Evolutionary conservation across 2,329 filamentous ascomycete genomes (phyloP), one percentile per base, ranked within the genome.

Genomic region (Tothia fuscella): DNA sequence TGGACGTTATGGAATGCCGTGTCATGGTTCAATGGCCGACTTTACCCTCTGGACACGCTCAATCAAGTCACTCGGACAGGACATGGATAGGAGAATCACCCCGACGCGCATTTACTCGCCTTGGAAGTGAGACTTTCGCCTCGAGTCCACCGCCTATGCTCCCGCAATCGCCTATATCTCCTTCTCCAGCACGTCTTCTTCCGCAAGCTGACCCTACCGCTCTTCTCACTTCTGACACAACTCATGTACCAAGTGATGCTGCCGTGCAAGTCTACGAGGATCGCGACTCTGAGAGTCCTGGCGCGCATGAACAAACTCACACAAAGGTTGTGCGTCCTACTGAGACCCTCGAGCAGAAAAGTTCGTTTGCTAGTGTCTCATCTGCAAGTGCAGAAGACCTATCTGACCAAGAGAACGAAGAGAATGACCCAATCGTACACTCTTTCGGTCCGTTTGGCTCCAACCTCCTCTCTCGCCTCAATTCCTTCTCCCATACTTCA

Each of bases 1-100:
- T 98, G 48, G 88, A 96, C 59, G 87, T 96, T 31, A 86, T 94
- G 54, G 88, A 93, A 57, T 80, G 87, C 41, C 82, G 91, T 48
- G 86, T 96, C 33, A 71, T 94, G 59, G 68, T 98, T 47, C 77
- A 80, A 56, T 96, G 91, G 89, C 91, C 91, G n/a, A 61, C 53
- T 54, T 56, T 33, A 75, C 64, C 29, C 16, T 20, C 33, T 16
- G 6, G 17, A 16, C 61, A 70, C 56, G 63, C 73, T 17, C 54
- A 62, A 53, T 72, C 65, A 20, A 66, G 66, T 47, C 63, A 74
- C 47, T 79, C 77, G 7, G 78, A 84, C 49, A 78, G 76, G n/a
- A 76, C 53, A 16, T 62, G 57, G 56, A 50, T 71, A 9, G 87
- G 82, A 71, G 84, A 88, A 22, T 59, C 56, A 13, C 57, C 58